Base-by-base conservation (phyloP, 257 asterid species). In the Coffea eugenioides region DNA sequence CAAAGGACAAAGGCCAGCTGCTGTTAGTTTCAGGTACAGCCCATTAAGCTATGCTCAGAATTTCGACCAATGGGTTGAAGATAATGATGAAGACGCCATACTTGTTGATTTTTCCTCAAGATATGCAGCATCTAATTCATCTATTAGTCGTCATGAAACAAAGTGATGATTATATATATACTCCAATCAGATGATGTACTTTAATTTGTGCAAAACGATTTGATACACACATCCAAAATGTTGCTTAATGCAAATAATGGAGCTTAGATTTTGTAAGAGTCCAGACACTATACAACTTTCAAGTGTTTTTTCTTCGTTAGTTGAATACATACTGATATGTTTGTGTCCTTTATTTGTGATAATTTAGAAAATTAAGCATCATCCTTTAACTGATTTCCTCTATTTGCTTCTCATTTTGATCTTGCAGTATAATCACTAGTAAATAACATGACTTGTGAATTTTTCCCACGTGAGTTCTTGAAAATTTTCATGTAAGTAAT, bases 11-110 rank as follows among this genome's bases (percentile, higher is more conserved):
- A 69, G 49, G 56, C 73, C 76, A 41, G 52, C 23, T 11, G 46
- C 51, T 43, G 68, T 52, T 12, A 69, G 76, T 69, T 83, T 80
- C 61, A 76, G 84, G 75, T 83, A 80, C 43, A 83, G 84, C 70
- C 86, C 86, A 6, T 80, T 78, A 54, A 80, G 86, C n/a, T 83
- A 83, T 71, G 82, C 84, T 71, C 84, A 83, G 7, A 83, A 83
- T 27, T 83, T 83, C 23, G 84, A 83, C 57, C 80, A 83, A 8
- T 73, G 86, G 81, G 76, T 66, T 11, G 83, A 76, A 15, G 80
- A 83, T 14, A 75, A 80, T 23, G 74, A 78, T 27, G 80, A 82
- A 23, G 80, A 83, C n/a, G 65, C 73, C 51, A 75, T 25, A 8
- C 76, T 77, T 45, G 74, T 43, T 13, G 79, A 61, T 49, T 80